Base-by-base conservation (phyloP, 805 yeast genomes). In the Saturnispora kantuleensis region DNA sequence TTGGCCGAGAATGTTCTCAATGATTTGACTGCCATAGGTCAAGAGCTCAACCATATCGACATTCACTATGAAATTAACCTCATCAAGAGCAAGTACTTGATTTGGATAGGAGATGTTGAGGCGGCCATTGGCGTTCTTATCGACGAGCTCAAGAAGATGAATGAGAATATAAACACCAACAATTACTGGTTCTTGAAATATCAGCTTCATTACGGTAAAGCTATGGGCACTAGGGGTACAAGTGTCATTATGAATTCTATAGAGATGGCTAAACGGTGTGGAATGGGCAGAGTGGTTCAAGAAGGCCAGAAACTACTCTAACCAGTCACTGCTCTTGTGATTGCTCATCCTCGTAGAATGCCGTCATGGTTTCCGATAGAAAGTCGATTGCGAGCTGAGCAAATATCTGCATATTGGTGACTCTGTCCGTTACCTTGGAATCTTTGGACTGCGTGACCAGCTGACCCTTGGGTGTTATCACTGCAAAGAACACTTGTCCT, bases 401-500 rank as follows among this genome's bases (percentile, higher is more conserved):
- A 65, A 86, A 87, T 47, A 68, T 64, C 47, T 76, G 79, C 95
- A 86, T 86, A 57, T 87, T 86, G 29, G 57, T 56, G 1, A 84
- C 67, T 47, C 96, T 68, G 42, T 77, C 81, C 6, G 47, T 55
- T 12, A 55, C 50, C 0, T 70, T 72, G 0, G 90, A 81, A 31
- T 62, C 52, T 6, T 26, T 38, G 35, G 57, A 52, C 31, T 64
- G 64, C 10, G 65, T 59, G 12, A 84, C 71, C 8, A 62, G 62
- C 45, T 79, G 79, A 10, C 77, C 77, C 10, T 57, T 54, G 0
- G 90, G 86, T 1, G 88, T 84, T 28, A 79, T 70, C 32, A 84
- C 66, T 1, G 88, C 95, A 39, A 85, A 58, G 55, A 70, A 86
- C 0, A 81, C 90, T 1, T 78, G 73, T 4, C 95, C 95, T 1